Evolutionary conservation across 106 monocot species (phyloP).

Genomic region (Chionographis japonica): DNA sequence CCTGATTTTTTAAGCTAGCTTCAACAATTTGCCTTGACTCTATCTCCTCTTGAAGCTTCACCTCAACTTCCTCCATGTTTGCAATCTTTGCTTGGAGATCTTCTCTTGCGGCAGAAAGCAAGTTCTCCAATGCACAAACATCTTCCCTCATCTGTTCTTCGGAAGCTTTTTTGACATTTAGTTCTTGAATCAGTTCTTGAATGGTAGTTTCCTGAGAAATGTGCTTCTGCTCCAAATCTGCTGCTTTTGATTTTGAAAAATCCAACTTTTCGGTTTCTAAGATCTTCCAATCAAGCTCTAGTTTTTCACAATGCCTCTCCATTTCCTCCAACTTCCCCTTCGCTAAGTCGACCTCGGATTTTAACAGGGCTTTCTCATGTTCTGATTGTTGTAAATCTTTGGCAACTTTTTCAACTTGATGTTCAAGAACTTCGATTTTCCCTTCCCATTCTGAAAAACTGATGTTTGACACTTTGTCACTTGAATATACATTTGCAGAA

Average conservation of each 20-base stretch:
- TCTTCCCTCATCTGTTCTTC: constrained; percentile 60
- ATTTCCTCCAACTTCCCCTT: constrained; percentile 10
- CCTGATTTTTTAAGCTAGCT: constrained; percentile 29
- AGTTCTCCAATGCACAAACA: constrained; percentile 32
- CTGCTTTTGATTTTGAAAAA: constrained; percentile 54
- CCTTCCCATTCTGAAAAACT: neutral
- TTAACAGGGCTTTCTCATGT: too few species aligned
- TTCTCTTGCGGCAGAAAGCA: constrained; percentile 38
- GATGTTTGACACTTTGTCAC: constrained; percentile 5
- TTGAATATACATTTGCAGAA: neutral
- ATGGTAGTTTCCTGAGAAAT: constrained; percentile 35
- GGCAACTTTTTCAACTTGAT: too few species aligned
- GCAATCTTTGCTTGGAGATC: constrained; percentile 41
- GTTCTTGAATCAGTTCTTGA: constrained; percentile 51
- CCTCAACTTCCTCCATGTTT: constrained; percentile 31
- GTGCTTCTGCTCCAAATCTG: constrained; percentile 53
- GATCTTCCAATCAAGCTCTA: too few species aligned
- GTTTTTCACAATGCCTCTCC: constrained; percentile 14
- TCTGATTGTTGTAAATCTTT: too few species aligned
- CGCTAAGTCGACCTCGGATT: constrained; percentile 12
- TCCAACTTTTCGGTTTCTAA: constrained; percentile 7
- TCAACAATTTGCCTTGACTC: constrained; percentile 42
- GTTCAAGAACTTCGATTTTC: too few species aligned
- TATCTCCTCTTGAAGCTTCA: constrained; percentile 43
- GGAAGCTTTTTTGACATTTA: constrained; percentile 38